Conservation (phyloP, 2,329 filamentous ascomycete genomes). For the Fusarium brevicatenulatum region DNA sequence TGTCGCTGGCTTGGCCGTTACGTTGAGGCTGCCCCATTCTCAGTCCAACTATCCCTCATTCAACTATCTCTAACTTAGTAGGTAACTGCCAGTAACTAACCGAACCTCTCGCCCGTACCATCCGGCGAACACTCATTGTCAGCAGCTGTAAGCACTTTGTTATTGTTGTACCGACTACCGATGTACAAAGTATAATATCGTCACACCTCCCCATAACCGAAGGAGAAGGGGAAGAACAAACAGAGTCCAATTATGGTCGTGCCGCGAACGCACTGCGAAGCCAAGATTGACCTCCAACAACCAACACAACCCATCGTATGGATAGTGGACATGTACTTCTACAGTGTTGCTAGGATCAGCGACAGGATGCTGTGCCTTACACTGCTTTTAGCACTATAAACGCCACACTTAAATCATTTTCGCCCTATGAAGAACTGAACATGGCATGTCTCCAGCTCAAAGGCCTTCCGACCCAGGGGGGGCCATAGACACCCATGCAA, state of each 20-base stretch:
- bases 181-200: background rate
- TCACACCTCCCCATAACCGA: background rate
- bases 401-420: slow-evolving; percentile 40
- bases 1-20: slow-evolving; percentile 25
- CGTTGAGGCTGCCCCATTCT: slow-evolving; percentile 18
- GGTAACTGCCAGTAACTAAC: background rate
- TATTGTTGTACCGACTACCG: slow-evolving; percentile 21
- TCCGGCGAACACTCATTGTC: background rate
- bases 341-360: background rate
- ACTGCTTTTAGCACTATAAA: slow-evolving; percentile 11
- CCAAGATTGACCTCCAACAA: slow-evolving; percentile 10
- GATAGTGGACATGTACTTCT: background rate
- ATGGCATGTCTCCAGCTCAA: background rate
- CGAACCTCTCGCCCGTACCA: background rate
- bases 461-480: slow-evolving; percentile 9
- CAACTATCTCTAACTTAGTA: background rate
- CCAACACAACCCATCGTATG: background rate
- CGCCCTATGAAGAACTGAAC: background rate
- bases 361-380: background rate
- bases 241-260: background rate
- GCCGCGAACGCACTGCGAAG: background rate
- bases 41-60: slow-evolving; percentile 1
- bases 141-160: slow-evolving; percentile 32
- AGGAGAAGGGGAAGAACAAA: background rate
- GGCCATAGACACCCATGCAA: background rate